Evolutionary conservation across 2,329 filamentous ascomycete species (phyloP), one percentile per base, ranked within the genome.

Genomic region (Botrytis fragariae): DNA sequence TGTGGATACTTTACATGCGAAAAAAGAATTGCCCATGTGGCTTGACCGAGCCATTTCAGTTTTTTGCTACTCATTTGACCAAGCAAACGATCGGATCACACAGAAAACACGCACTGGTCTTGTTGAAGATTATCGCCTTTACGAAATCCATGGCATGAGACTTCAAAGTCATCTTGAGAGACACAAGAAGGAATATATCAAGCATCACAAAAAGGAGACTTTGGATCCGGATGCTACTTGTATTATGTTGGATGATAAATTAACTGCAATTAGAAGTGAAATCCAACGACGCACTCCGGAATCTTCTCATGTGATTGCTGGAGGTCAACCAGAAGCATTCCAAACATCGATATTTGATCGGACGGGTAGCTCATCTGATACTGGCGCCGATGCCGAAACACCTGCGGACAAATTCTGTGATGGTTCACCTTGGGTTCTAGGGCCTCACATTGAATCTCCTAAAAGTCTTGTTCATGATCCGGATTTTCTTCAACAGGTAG

Each of bases 91-190:
- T 48, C 82, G 84, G 22, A 85, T 87, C 73, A 80, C 81, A n/a
- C 80, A 82, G 9, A 83, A 84, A 69, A 78, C 82, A 0, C 79
- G 81, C 45, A 81, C 83, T 1, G 85, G 86, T 9, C 79, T 86
- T 45, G 83, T 87, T 0, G 85, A 87, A 71, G 87, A 89, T 76
- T 89, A 87, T 76, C 82, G 85, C 20, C 81, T 86, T 16, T 87
- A 87, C 69, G 80, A 83, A 29, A 85, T 88, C 29, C 87, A 89
- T 72, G 87, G 87, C 0, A 82, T 82, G 54, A 84, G 83, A 69
- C 79, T 89, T 25, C 74, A 83, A 4, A 79, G 83, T 42, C 85
- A 87, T 77, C 72, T 87, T 0, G 77, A 78, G n/a, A 82, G 82
- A 9, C 81, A 78, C 82, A 35, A 82, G 81, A 77, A 83, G 22